Conservation (phyloP, 495 filamentous ascomycete genomes). For the Parathielavia appendiculata region DNA sequence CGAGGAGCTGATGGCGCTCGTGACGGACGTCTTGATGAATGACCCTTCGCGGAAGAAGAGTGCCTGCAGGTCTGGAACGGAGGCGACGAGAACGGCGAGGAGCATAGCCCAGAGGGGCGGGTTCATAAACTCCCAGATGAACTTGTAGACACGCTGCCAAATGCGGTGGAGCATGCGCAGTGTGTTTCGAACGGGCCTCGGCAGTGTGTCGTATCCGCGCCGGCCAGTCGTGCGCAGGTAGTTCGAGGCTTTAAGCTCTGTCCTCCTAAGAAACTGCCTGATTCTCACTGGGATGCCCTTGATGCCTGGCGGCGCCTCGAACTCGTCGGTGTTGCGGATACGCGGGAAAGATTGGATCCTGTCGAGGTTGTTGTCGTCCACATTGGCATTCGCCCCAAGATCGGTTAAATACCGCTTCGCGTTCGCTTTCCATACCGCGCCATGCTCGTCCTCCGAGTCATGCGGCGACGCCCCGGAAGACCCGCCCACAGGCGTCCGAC, state of each 20-base stretch:
- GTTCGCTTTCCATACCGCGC: constrained; percentile 19
- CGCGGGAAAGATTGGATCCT: constrained; percentile 44
- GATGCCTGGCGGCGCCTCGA: constrained; percentile 31
- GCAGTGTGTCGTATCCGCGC: constrained; percentile 44
- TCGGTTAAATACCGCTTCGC: constrained; percentile 20
- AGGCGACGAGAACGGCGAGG: constrained; percentile 78
- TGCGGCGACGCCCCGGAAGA: constrained; percentile 37
- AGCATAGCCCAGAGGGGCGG: constrained; percentile 98
- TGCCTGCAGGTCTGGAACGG: constrained; percentile 74
- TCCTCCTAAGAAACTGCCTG: constrained; percentile 15
- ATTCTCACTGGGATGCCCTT: constrained; percentile 31
- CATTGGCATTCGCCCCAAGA: constrained; percentile 9
- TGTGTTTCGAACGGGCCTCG: constrained; percentile 51
- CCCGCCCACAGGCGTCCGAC: constrained; percentile 42
- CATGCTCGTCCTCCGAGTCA: constrained; percentile 39
- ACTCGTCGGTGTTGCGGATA: constrained; percentile 34
- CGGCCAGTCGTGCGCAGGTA: constrained; percentile 33
- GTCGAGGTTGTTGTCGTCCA: constrained; percentile 22
- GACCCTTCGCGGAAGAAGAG: constrained; percentile 86
- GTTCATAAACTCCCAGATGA: constrained; percentile 93
- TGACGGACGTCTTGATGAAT: constrained; percentile 89
- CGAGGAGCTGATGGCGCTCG: constrained; percentile 75
- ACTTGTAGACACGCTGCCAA: constrained; percentile 52
- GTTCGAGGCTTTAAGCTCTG: constrained; percentile 29
- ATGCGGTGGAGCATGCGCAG: constrained; percentile 43